Conservation (phyloP, 495 filamentous ascomycete genomes). For the Geoglossum glabrum region DNA sequence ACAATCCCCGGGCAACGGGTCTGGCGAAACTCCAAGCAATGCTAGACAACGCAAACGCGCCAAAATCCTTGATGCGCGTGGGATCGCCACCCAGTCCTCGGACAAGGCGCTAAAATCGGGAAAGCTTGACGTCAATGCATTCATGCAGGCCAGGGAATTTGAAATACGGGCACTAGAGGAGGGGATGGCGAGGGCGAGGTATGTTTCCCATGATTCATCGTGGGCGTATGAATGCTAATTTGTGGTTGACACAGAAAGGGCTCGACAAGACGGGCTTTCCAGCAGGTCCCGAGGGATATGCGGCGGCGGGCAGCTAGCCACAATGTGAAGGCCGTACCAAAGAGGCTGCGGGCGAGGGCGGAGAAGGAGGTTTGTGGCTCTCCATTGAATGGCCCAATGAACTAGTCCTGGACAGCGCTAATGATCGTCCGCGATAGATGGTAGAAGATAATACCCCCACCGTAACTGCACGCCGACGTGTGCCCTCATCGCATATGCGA, state of each 20-base stretch:
- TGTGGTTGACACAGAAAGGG: conserved; percentile 32
- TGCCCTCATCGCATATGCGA: conserved; percentile 46
- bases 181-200: conserved; percentile 38
- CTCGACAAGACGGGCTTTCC: conserved; percentile 59
- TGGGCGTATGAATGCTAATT: background rate
- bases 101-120: conserved; percentile 5
- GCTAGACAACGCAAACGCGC: conserved; percentile 3
- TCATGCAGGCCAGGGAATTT: conserved; percentile 42
- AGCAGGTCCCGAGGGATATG: conserved; percentile 68
- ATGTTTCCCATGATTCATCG: background rate
- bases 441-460: conserved; percentile 81
- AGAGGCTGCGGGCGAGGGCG: conserved; percentile 47
- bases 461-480: conserved; percentile 47
- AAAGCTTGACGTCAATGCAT: conserved; percentile 6
- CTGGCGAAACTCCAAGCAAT: background rate
- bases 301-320: conserved; percentile 79
- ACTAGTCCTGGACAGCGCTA: background rate
- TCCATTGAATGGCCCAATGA: background rate
- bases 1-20: background rate
- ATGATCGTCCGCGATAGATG: conserved; percentile 28
- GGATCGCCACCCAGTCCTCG: conserved; percentile 2
- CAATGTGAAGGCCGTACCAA: conserved; percentile 83
- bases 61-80: conserved; percentile 3
- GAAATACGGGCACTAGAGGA: conserved; percentile 72
- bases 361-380: conserved; percentile 38